phyloP scores from a whole-genome alignment of 1,284 basidiomycete genomes.

The Ganoderma sinense region DNA sequence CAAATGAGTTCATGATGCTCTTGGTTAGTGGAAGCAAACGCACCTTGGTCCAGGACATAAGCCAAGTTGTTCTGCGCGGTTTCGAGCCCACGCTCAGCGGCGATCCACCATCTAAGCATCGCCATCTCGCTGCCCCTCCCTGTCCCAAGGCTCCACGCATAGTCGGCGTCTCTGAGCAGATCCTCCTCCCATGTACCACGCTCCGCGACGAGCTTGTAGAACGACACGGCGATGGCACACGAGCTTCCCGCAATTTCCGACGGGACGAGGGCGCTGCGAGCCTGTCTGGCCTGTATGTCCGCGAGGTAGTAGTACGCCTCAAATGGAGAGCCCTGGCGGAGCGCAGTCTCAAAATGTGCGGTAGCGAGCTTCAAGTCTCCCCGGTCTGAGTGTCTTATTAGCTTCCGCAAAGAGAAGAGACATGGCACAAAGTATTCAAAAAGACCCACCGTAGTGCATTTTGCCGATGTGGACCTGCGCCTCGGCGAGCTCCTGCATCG shows the following conservation, averaged over 20 bases:
- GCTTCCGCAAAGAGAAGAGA: no score
- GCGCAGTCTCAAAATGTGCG: constrained; percentile 82
- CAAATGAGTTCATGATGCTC: background rate
- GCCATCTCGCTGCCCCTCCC: constrained; percentile 74
- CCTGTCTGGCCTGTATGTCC: constrained; percentile 73
- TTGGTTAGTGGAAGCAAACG: constrained; percentile 27
- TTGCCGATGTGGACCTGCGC: constrained; percentile 93
- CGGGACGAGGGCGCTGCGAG: constrained; percentile 51
- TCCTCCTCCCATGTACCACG: constrained; percentile 90
- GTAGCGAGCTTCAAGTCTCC: constrained; percentile 72
- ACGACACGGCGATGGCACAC: constrained; percentile 88
- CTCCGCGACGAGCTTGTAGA: constrained; percentile 90
- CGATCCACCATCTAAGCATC: constrained; percentile 93
- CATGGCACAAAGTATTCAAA: background rate
- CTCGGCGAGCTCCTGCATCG: constrained; percentile 87
- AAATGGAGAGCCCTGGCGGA: constrained; percentile 87
- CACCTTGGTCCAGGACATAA: constrained; percentile 90
- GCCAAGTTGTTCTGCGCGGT: constrained; percentile 97
- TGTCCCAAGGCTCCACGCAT: constrained; percentile 78
- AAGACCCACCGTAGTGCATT: constrained; percentile 75
- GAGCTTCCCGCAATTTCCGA: constrained; percentile 64
- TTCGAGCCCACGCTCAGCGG: constrained; percentile 93
- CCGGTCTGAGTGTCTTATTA: constrained; percentile 50
- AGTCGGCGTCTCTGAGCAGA: constrained; percentile 84
- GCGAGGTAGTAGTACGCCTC: constrained; percentile 94